A percentile compares a stretch with the other conserved stretches of the same genome.
Conservation (phyloP, 768 basidiomycete genomes). For the Tulasnella sp. region DNA sequence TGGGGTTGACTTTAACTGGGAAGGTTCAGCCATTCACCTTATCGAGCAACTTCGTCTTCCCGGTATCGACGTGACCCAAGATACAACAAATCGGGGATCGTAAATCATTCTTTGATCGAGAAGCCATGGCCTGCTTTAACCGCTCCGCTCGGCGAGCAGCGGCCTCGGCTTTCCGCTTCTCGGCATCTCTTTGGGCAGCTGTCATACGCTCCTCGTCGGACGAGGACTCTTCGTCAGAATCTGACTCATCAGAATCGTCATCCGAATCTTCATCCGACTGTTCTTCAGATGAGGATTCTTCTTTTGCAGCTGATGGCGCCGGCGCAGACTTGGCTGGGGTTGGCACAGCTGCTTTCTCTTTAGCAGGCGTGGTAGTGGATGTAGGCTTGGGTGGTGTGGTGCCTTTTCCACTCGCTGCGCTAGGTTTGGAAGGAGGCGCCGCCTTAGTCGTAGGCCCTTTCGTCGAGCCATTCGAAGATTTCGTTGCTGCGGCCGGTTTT, state of each 20-base stretch:
- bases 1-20: conserved; percentile 20
- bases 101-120: conserved; percentile 76
- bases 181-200: conserved; percentile 51
- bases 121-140: conserved; percentile 76
- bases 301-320: conserved; percentile 17
- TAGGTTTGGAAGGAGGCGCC: conserved; percentile 25
- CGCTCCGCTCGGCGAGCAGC: conserved; percentile 66
- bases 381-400: conserved; percentile 20
- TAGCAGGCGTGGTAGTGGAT: conserved; percentile 18
- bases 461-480: conserved; percentile 16
- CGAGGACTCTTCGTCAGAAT: conserved; percentile 27
- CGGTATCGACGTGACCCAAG: conserved; percentile 97
- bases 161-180: conserved; percentile 74
- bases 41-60: conserved; percentile 95
- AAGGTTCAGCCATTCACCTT: too few relatives aligned
- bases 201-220: conserved; percentile 57
- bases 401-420: conserved; percentile 21
- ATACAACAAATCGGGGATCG: conserved; percentile 99
- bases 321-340: conserved; percentile 22
- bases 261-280: conserved; percentile 35
- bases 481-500: conserved; percentile 18
- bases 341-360: conserved; percentile 20
- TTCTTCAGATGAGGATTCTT: conserved; percentile 35
- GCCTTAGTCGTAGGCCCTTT: conserved; percentile 23
- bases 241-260: conserved; percentile 38